Percentiles rank a stretch among this genome's conserved stretches.
Evolutionary conservation across 140 eudicot species (phyloP).

Genomic region (Stevia rebaudiana): DNA sequence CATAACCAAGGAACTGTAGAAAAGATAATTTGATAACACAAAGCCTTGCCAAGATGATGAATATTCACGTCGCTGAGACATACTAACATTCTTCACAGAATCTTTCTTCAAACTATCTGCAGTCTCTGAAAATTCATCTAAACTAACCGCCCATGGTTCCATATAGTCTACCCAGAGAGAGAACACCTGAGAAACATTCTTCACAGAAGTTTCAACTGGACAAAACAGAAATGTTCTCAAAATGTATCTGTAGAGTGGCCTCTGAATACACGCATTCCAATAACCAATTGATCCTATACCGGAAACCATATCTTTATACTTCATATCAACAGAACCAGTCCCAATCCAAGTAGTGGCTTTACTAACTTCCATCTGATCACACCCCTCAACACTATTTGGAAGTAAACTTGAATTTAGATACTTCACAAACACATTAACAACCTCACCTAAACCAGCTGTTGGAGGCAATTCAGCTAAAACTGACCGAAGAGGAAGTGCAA

Average conservation of each 20-base stretch:
- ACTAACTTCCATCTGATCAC: conserved; percentile 35
- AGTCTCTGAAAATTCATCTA: conserved; percentile 52
- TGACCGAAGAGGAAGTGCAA: conserved; percentile 50
- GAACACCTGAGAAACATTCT: conserved; percentile 79
- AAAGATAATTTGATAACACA: conserved; percentile 75
- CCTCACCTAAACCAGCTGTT: conserved; percentile 70
- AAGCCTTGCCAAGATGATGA: conserved; percentile 79
- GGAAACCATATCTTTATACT: conserved; percentile 33
- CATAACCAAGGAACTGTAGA: conserved; percentile 87
- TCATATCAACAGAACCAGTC: conserved; percentile 34
- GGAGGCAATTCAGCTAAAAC: conserved; percentile 80
- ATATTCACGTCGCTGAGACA: conserved; percentile 42
- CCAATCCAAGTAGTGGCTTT: conserved; percentile 34
- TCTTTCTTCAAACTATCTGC: conserved; percentile 27
- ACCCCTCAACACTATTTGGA: conserved; percentile 24
- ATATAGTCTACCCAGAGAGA: conserved; percentile 70
- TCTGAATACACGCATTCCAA: conserved; percentile 71
- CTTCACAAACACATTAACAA: conserved; percentile 64
- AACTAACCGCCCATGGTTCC: conserved; percentile 72
- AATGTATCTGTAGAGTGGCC: conserved; percentile 82
- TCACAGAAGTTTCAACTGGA: conserved; percentile 74
- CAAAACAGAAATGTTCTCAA: conserved; percentile 79
- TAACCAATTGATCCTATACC: conserved; percentile 38
- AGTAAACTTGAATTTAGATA: conserved; percentile 52
- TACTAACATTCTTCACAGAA: conserved; percentile 15